Base-by-base conservation (phyloP, 345 rosid species). In the Limnanthes douglasii region DNA sequence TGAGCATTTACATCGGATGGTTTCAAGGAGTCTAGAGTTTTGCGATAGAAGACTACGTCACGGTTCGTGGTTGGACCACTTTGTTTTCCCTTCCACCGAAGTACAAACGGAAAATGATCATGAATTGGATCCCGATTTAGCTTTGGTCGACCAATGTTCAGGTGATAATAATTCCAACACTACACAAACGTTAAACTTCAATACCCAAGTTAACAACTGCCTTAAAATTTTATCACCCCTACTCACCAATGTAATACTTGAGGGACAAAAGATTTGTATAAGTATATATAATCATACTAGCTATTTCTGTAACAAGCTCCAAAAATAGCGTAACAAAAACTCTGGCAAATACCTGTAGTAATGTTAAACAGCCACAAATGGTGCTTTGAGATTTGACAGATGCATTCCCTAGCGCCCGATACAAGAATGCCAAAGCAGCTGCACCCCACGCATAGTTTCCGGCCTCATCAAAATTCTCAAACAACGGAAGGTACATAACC, bases 91-190 rank as follows among this genome's bases (percentile, higher is more conserved):
- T 86, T 86, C 97, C 95, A 86, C 56, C 70, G 49, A 28, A 86
- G 77, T 21, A 75, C 88, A 58, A 78, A 78, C 9, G 97, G 97
- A 49, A 86, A 86, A 56, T 73, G 85, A 60, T 76, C 72, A 17
- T 75, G 95, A 56, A 64, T 43, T 5, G 85, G 83, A 39, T 75
- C 94, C 45, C 70, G 70, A 41, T 71, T 78, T 50, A 86, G 95
- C 73, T 78, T 86, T 20, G 95, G 97, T 25, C 82, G 60, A 26
- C 95, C 88, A 30, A 75, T 64, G 58, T 78, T 76, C 43, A 82
- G 70, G 62, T 86, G 97, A 62, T 70, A 78, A 64, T 86, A 82
- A 60, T 95, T 78, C 95, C 95, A 86, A 63, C 95, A 83, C 95
- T 82, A 54, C 46, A 73, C 37, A 22, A 42, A 17, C 28, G 8